Conservation (phyloP, 352 stramenopile genomes). For the Detonula confervacea region DNA sequence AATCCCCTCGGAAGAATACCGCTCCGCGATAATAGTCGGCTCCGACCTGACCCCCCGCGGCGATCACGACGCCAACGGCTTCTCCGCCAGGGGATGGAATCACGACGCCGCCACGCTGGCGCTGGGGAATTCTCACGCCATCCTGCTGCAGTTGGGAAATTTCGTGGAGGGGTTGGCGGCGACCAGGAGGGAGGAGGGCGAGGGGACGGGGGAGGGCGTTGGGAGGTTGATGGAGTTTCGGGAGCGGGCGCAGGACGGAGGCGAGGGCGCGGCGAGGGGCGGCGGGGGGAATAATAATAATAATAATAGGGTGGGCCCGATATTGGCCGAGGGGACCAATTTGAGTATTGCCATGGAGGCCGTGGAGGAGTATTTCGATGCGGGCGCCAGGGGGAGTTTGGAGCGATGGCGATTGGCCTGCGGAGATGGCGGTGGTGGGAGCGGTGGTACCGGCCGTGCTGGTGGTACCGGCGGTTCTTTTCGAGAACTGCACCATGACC, state of each 20-base stretch:
- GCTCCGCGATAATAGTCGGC: slow-evolving; percentile 56
- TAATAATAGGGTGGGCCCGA: slow-evolving; percentile 37
- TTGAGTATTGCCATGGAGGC: slow-evolving; percentile 42
- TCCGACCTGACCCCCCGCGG: slow-evolving; percentile 53
- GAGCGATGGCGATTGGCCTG: slow-evolving; percentile 46
- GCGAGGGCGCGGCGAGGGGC: neutral
- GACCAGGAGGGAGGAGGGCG: slow-evolving; percentile 25
- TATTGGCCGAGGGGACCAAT: slow-evolving; percentile 40
- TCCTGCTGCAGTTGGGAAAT: neutral
- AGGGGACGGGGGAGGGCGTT: slow-evolving; percentile 4
- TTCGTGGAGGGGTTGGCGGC: slow-evolving; percentile 50
- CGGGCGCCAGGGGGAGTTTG: slow-evolving; percentile 31
- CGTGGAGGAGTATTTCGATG: slow-evolving; percentile 61
- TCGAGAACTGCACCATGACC: too few species aligned
- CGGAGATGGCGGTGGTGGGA: too few species aligned
- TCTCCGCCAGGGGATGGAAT: slow-evolving; percentile 46
- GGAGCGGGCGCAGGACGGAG: too few species aligned
- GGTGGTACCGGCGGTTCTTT: too few species aligned
- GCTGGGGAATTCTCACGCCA: neutral
- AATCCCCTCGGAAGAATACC: slow-evolving; percentile 53
- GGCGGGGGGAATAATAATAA: neutral
- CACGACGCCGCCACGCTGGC: slow-evolving; percentile 23
- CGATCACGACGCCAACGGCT: slow-evolving; percentile 65
- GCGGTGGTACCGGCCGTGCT: too few species aligned
- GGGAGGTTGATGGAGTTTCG: slow-evolving; percentile 21